Base-by-base conservation (phyloP, 2,329 filamentous ascomycete species). In the Dactylellina drechsleri region DNA sequence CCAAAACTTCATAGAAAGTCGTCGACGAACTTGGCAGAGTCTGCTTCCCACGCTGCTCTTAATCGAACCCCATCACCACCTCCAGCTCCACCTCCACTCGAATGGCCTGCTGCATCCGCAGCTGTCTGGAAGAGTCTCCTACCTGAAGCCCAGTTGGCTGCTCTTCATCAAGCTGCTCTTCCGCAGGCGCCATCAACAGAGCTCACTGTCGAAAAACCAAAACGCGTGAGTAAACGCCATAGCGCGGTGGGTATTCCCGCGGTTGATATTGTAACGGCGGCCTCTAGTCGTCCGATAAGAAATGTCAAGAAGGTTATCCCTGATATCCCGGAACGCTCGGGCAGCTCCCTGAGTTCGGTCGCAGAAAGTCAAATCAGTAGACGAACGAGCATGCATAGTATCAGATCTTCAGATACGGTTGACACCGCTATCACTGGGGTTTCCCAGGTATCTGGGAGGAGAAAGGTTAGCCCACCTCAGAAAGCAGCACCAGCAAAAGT, bases 121-220 rank as follows among this genome's bases (percentile, higher is more conserved):
- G 76, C 70, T 15, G 68, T 79, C 12, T 74, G 74, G 50, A 77
- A 64, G 23, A 71, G 54, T 15, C 45, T 74, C 6, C 45, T 74
- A 1, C 70, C 70, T 1, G 70, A 74, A 40, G 16, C 18, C 56
- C 49, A 70, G 79, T 20, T 82, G 83, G 15, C 82, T 85, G 43
- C 82, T 84, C 31, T 85, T 87, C 47, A 61, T 40, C 74, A 75
- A 50, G 68, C 72, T 15, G 77, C 76, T 43, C 71, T 67, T 2
- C 40, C 57, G 10, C 84, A n/a, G n/a, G n/a, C 0, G 86, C 90
- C 77, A 87, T n/a, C 58, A 15, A 41, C 36, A 20, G 70, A 74
- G 12, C 49, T 67, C 7, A 93, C 2, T 88, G 92, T 78, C 93
- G 91, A 0, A 86, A 85, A 61, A 97, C 93, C 82, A 92, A 31